These are phyloP conservation scores for Ophiognomonia clavigignenti-juglandacearum DNA, from an alignment of 2,329 filamentous ascomycete species.

Conservation along the genomic window DNA sequence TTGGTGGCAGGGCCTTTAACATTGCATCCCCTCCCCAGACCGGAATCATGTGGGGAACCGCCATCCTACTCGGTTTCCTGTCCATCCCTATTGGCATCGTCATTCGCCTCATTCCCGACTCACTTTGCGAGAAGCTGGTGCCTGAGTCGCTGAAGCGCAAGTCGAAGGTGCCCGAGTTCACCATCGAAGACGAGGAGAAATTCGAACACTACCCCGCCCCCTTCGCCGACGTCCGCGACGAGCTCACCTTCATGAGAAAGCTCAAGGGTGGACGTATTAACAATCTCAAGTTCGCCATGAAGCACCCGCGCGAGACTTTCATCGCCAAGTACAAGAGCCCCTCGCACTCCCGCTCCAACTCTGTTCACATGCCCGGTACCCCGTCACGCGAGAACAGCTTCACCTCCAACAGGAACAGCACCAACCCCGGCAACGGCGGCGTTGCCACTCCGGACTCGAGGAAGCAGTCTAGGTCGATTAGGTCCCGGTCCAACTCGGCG, in stretches of 20 bases:
- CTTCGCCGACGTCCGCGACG: slow-evolving; percentile 70
- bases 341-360: slow-evolving; percentile 61
- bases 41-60: slow-evolving; percentile 80
- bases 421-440: not conserved
- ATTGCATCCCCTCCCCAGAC: slow-evolving; percentile 60
- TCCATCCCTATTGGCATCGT: slow-evolving; percentile 80
- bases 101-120: slow-evolving; percentile 79
- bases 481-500: slow-evolving; percentile 62
- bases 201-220: slow-evolving; percentile 67
- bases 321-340: slow-evolving; percentile 57
- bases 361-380: slow-evolving; percentile 55
- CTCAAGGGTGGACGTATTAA: slow-evolving; percentile 80
- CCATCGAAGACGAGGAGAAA: slow-evolving; percentile 60
- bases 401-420: slow-evolving; percentile 41
- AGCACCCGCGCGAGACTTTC: slow-evolving; percentile 69
- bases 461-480: slow-evolving; percentile 60
- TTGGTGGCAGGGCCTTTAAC: slow-evolving; percentile 77
- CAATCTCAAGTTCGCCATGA: slow-evolving; percentile 72
- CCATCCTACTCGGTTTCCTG: slow-evolving; percentile 75
- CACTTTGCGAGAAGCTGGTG: slow-evolving; percentile 50
- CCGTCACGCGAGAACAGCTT: slow-evolving; percentile 55
- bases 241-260: slow-evolving; percentile 74
- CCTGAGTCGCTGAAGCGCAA: slow-evolving; percentile 48
- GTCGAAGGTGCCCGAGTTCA: slow-evolving; percentile 47
- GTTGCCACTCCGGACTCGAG: slow-evolving; percentile 50